phyloP scores from a whole-genome alignment of 2,329 filamentous ascomycete species.

The Celoporthe dispersa region DNA sequence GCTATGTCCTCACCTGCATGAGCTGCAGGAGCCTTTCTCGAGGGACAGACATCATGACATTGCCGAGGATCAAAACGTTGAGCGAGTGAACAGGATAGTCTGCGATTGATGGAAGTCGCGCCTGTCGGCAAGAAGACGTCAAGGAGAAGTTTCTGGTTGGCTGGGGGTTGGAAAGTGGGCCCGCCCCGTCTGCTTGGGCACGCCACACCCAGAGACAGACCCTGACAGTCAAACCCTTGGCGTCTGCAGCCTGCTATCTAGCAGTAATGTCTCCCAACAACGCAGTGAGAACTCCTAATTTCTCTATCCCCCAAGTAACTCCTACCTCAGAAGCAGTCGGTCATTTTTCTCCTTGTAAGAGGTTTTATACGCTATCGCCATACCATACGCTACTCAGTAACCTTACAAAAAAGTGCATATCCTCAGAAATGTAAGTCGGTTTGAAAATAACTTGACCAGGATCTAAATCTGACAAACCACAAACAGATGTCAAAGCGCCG shows the following conservation, averaged over 20 bases:
- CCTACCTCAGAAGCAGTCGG: not conserved
- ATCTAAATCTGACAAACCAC: not conserved
- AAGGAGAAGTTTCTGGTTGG: constrained; percentile 29
- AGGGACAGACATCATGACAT: constrained; percentile 63
- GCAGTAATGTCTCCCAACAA: too few species aligned
- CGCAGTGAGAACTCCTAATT: not conserved
- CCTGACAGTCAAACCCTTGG: not conserved
- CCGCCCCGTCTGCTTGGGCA: constrained; percentile 17
- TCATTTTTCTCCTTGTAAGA: not conserved
- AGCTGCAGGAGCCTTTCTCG: constrained; percentile 70
- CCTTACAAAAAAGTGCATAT: not conserved
- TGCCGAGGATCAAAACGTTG: constrained; percentile 23
- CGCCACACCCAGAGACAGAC: not conserved
- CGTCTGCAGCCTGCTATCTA: not conserved
- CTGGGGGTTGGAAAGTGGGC: constrained; percentile 30
- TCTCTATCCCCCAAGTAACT: not conserved
- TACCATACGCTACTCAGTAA: not conserved
- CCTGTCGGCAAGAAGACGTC: constrained; percentile 17
- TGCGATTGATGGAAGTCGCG: constrained; percentile 5
- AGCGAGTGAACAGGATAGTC: not conserved
- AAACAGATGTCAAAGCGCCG: constrained; percentile 45
- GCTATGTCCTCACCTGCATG: constrained; percentile 66
- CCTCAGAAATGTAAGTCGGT: not conserved
- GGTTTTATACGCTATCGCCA: not conserved
- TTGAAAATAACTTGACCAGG: not conserved